A percentile compares a stretch with the other conserved stretches of the same genome.
phyloP scores from a whole-genome alignment of 139 green algal species.

The Haematococcus lacustris region DNA sequence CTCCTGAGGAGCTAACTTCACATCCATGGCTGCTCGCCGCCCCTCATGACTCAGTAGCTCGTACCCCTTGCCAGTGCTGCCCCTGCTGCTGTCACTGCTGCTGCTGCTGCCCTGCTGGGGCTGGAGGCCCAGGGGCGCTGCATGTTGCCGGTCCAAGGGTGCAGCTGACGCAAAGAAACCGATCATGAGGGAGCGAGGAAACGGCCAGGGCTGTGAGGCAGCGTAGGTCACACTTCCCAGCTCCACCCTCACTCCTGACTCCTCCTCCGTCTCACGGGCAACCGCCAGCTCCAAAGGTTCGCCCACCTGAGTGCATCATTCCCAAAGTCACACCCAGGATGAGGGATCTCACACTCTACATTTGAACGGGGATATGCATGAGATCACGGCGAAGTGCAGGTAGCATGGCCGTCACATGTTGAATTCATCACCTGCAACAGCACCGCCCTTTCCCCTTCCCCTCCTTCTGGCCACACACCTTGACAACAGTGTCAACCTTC shows the following conservation, averaged over 20 bases:
- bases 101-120: not conserved
- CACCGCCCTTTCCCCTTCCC: too few relatives aligned
- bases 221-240: conserved; percentile 37
- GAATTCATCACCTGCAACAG: too few relatives aligned
- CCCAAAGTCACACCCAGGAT: too few relatives aligned
- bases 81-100: conserved; percentile 12
- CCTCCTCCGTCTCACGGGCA: conserved; percentile 64
- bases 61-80: not conserved
- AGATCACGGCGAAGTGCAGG: too few relatives aligned
- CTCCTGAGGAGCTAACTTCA: conserved; percentile 15
- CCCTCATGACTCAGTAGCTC: conserved; percentile 4
- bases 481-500: too few relatives aligned
- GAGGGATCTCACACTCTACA: too few relatives aligned
- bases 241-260: conserved; percentile 41
- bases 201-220: conserved; percentile 76
- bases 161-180: conserved; percentile 46
- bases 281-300: conserved; percentile 78
- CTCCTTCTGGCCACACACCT: too few relatives aligned
- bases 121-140: not conserved
- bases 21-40: conserved; percentile 21
- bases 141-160: not conserved
- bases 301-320: too few relatives aligned
- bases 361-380: too few relatives aligned
- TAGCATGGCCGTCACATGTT: too few relatives aligned
- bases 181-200: conserved; percentile 79